phyloP scores from a whole-genome alignment of 805 yeast species.

The Starmerella vitae region DNA sequence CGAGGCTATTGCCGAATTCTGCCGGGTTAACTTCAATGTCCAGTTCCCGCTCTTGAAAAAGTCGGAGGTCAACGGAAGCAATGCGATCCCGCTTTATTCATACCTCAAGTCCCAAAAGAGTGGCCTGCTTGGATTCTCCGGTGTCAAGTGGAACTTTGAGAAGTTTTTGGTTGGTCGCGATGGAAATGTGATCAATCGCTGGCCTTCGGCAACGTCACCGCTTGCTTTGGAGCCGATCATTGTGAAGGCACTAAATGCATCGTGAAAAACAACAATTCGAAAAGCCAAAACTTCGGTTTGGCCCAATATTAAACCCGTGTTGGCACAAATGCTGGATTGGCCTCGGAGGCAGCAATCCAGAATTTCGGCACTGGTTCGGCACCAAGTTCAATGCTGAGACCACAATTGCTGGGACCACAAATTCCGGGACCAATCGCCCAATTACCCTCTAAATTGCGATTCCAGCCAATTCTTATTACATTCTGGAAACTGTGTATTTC shows the following conservation, averaged over 20 bases:
- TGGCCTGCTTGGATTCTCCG: conserved; percentile 52
- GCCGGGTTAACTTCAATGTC: conserved; percentile 75
- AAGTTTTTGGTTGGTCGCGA: conserved; percentile 48
- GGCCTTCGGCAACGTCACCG: conserved; percentile 59
- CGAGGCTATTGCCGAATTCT: conserved; percentile 58
- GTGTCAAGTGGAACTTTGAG: conserved; percentile 70
- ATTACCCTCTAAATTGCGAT: too few species aligned
- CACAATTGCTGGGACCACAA: too few species aligned
- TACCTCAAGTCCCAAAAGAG: conserved; percentile 56
- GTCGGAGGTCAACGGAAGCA: conserved; percentile 76
- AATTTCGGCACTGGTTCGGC: too few species aligned
- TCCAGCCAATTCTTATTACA: too few species aligned
- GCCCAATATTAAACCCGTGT: too few species aligned
- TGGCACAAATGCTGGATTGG: too few species aligned
- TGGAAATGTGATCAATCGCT: conserved; percentile 50
- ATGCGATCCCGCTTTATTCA: conserved; percentile 67
- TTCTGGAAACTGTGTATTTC: too few species aligned
- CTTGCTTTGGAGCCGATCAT: conserved; percentile 28
- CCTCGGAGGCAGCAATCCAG: too few species aligned
- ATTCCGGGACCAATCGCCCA: too few species aligned
- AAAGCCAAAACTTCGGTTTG: too few species aligned
- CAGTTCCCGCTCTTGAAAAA: conserved; percentile 79
- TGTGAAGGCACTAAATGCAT: conserved; percentile 3
- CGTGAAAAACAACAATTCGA: too few species aligned
- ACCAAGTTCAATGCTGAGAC: too few species aligned